Evolutionary conservation across 202 grass and related monocot genomes (phyloP), one percentile per base, ranked within the genome.

Genomic region (Alloteropsis angusta): DNA sequence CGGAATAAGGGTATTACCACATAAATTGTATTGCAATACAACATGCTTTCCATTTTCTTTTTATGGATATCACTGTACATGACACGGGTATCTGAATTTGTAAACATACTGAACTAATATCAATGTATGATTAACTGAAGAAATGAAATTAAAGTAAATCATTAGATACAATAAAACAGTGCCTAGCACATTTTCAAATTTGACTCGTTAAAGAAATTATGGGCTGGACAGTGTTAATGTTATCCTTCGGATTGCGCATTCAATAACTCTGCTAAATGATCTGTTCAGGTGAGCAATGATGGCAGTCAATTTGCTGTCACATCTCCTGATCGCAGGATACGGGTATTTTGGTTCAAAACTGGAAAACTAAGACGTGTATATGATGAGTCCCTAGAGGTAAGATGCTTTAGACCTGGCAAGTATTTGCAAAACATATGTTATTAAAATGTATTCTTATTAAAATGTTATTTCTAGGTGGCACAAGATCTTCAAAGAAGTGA

Each of bases 401-500:
- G 71, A 77, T 61, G 18, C 26, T 67, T 26, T n/a, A 9, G 35
- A 41, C 25, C 49, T 60, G 49, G 44, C 2, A 62, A 85, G 65
- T 77, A 16, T 68, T 85, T 81, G 36, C 15, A 36, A 21, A 50
- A 15, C 42, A 77, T 21, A 82, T 25, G 7, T 71, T 22, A 71
- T 54, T 41, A 58, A 53, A 9, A 68, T 63, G 36, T 28, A 46
- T 63, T 73, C 18, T 68, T 81, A 59, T 68, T n/a, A 72, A 18
- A 77, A 74, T 74, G 37, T 50, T 76, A 19, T 84, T 81, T 82
- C 15, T 73, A 96, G 96, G 96, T 93, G 72, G 92, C 90, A 48
- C 96, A 99, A 99, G 96, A 99, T 91, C 71, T 99, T 25, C 92
- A 99, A 83, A 93, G 90, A 89, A 99, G 90, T 87, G 96, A 95